Conservation (phyloP, 176 grass and related monocot genomes). For the Zea luxurians region DNA sequence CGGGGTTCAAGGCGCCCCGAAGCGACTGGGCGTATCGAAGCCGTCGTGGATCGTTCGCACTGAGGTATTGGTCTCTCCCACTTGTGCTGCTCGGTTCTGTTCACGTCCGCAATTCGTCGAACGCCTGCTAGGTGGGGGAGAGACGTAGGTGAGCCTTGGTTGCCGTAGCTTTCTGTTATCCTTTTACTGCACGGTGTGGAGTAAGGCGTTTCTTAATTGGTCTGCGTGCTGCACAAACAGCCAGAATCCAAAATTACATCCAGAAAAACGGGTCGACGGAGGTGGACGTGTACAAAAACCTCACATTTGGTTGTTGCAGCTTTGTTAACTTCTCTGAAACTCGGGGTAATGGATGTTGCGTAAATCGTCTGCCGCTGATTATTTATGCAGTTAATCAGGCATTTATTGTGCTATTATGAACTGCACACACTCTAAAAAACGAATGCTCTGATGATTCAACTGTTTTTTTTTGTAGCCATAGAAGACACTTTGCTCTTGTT, state of each 20-base stretch:
- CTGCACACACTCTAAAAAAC: background rate
- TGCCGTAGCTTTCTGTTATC: background rate
- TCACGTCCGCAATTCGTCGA: constrained; percentile 33
- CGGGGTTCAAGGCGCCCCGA: constrained; percentile 29
- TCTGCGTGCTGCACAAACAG: background rate
- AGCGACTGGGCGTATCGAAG: constrained; percentile 26
- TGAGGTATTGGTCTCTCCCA: constrained; percentile 46
- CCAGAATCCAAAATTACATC: background rate
- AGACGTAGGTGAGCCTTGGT: background rate
- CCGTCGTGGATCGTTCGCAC: constrained; percentile 69
- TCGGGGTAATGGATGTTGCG: background rate
- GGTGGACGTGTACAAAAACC: background rate
- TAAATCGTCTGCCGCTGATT: background rate
- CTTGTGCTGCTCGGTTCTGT: background rate
- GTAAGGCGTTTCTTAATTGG: background rate
- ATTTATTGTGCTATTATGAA: background rate
- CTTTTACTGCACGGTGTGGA: background rate
- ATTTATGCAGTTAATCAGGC: background rate
- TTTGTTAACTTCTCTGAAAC: constrained; percentile 2
- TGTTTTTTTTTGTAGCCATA: background rate
- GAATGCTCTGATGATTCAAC: background rate
- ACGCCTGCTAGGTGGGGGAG: background rate
- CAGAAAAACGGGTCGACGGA: background rate
- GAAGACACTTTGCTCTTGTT: background rate
- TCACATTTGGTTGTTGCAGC: background rate